Percentiles rank a stretch among this genome's conserved stretches.
Conservation (phyloP, 2,329 filamentous ascomycete species). For the Dactylellina haptotyla region DNA sequence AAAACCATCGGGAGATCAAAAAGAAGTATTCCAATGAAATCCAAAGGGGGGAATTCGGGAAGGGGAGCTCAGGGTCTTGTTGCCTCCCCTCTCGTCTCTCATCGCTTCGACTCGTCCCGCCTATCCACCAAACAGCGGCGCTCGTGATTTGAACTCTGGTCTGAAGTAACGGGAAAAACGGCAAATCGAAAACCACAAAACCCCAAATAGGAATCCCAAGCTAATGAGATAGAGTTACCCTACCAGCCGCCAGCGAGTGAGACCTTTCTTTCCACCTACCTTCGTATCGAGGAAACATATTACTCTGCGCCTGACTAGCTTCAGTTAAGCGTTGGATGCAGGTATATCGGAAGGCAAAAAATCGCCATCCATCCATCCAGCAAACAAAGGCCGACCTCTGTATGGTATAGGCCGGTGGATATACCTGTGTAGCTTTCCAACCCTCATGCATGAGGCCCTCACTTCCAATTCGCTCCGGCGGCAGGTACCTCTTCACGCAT, state of each 20-base stretch:
- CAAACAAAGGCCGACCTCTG: too few species aligned
- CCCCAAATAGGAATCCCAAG: too few species aligned
- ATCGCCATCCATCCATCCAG: too few species aligned
- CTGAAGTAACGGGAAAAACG: slow-evolving; percentile 4
- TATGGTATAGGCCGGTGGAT: background rate
- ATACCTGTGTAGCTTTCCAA: background rate
- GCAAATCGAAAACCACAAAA: too few species aligned
- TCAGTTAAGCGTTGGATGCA: too few species aligned
- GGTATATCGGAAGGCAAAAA: slow-evolving; percentile 4
- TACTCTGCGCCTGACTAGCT: too few species aligned
- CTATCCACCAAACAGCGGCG: background rate
- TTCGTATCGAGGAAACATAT: too few species aligned
- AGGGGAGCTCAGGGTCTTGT: slow-evolving; percentile 38
- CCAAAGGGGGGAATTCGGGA: too few species aligned
- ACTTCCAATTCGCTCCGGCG: slow-evolving; percentile 4
- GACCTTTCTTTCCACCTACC: too few species aligned
- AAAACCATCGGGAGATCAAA: background rate
- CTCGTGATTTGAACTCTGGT: background rate
- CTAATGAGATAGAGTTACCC: background rate
- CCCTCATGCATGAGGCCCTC: background rate
- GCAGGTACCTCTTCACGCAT: background rate
- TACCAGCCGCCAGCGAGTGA: background rate
- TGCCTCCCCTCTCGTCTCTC: slow-evolving; percentile 11
- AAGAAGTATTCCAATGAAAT: too few species aligned
- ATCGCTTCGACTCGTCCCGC: background rate